These are phyloP conservation scores for Ceratocystis papillata DNA, from an alignment of 2,329 filamentous ascomycete species.

Conservation along the genomic window DNA sequence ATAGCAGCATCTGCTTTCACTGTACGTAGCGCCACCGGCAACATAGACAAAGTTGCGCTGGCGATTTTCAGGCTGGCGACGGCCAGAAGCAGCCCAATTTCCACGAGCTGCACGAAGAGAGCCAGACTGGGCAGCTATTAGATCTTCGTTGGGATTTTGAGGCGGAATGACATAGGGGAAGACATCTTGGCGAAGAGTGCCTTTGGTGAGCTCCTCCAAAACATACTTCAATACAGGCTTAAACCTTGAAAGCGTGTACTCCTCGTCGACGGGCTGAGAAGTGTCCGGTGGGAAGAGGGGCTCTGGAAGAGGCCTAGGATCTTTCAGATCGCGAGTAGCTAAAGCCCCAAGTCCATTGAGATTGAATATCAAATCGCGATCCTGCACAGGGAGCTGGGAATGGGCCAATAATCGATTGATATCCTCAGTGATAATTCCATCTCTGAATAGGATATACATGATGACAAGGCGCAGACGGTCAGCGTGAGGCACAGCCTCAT, in stretches of 20 bases:
- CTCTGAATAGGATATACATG: conserved; percentile 74
- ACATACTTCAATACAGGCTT: conserved; percentile 72
- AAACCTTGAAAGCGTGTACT: conserved; percentile 78
- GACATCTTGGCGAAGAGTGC: conserved; percentile 51
- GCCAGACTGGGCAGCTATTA: conserved; percentile 48
- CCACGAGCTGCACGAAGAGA: conserved; percentile 87
- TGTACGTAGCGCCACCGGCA: conserved; percentile 89
- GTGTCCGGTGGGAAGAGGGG: conserved; percentile 54
- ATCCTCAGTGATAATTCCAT: conserved; percentile 75
- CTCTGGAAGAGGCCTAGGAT: conserved; percentile 52
- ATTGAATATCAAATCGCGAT: conserved; percentile 64
- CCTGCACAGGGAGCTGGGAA: conserved; percentile 61
- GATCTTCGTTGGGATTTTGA: conserved; percentile 50
- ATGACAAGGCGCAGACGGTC: conserved; percentile 79
- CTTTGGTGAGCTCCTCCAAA: conserved; percentile 61
- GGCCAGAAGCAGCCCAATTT: conserved; percentile 81
- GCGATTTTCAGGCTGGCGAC: conserved; percentile 62
- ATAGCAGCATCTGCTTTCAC: conserved; percentile 81
- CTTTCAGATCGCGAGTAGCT: conserved; percentile 60
- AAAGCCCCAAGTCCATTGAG: conserved; percentile 72
- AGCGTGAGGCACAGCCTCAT: conserved; percentile 57
- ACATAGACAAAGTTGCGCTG: conserved; percentile 91
- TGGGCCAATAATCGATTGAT: conserved; percentile 76
- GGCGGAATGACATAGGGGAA: conserved; percentile 69
- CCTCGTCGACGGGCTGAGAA: conserved; percentile 49